Evolutionary conservation across 371 early-diverging fungal genomes (phyloP).

Genomic region (Batkoa obscura): DNA sequence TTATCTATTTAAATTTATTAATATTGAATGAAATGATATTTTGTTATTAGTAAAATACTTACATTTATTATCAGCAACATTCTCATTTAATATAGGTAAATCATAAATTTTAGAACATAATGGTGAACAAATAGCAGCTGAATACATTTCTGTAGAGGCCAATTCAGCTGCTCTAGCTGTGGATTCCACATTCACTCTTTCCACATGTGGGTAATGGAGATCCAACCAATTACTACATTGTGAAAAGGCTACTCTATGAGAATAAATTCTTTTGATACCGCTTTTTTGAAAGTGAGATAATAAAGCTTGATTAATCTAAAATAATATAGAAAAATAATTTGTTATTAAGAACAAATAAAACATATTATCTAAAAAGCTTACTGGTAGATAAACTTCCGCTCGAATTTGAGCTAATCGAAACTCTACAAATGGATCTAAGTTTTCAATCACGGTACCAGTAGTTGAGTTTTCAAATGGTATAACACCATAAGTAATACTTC

Average conservation of each 20-base stretch:
- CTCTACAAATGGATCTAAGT: slow-evolving; percentile 54
- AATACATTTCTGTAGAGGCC: slow-evolving; percentile 51
- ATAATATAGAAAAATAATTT: background rate
- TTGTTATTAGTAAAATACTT: background rate
- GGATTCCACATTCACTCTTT: slow-evolving; percentile 53
- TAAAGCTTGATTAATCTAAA: slow-evolving; percentile 6
- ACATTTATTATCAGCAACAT: slow-evolving; percentile 48
- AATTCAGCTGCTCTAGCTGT: slow-evolving; percentile 79
- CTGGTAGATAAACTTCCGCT: slow-evolving; percentile 41
- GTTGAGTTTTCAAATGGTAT: slow-evolving; percentile 92
- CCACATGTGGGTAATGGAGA: slow-evolving; percentile 42
- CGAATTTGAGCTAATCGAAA: slow-evolving; percentile 31
- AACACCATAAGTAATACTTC: slow-evolving; percentile 66
- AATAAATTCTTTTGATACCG: slow-evolving; percentile 46
- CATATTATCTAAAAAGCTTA: slow-evolving; percentile 6
- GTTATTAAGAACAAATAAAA: background rate
- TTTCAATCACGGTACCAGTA: slow-evolving; percentile 64
- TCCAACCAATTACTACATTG: slow-evolving; percentile 66
- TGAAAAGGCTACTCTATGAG: slow-evolving; percentile 82
- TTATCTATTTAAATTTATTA: slow-evolving; percentile 32
- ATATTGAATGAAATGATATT: background rate
- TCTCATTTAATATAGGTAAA: slow-evolving; percentile 43
- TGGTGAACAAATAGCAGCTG: slow-evolving; percentile 69
- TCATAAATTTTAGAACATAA: slow-evolving; percentile 69
- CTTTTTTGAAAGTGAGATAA: background rate